A percentile compares a stretch with the other conserved stretches of the same genome.
phyloP scores from a whole-genome alignment of 2,329 filamentous ascomycete genomes.

The Ceratocystis destructans region DNA sequence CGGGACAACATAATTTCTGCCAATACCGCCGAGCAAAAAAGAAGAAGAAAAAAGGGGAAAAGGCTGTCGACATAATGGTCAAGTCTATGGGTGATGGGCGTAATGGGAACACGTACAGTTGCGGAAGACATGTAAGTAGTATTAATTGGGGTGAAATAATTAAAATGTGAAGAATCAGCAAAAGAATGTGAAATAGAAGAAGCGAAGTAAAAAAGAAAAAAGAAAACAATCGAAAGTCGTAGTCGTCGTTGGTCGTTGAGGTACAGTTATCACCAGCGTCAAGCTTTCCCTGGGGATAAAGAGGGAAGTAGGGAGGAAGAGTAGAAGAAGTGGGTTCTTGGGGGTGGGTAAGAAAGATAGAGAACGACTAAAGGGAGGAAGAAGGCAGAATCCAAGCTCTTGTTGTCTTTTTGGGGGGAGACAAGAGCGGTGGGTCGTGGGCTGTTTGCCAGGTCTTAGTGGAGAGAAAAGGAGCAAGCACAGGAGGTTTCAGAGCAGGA shows the following conservation, averaged over 20 bases:
- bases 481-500: background rate
- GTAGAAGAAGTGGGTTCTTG: conserved; percentile 6
- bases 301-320: conserved; percentile 10
- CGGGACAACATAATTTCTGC: background rate
- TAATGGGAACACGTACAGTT: conserved; percentile 25
- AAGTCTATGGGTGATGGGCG: background rate
- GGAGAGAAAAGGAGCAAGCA: conserved; percentile 10
- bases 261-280: conserved; percentile 19
- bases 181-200: conserved; percentile 15
- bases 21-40: background rate
- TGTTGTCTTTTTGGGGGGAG: background rate
- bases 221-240: conserved; percentile 8
- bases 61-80: conserved; percentile 13
- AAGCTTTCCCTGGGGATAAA: conserved; percentile 15
- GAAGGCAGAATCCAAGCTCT: conserved; percentile 3
- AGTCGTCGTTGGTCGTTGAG: conserved; percentile 16
- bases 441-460: background rate
- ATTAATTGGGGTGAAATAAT: conserved; percentile 17
- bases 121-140: conserved; percentile 26
- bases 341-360: conserved; percentile 1
- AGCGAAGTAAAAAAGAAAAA: conserved; percentile 5
- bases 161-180: conserved; percentile 13
- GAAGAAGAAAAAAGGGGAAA: background rate
- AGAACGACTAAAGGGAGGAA: background rate
- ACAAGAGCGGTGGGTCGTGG: background rate